Conservation (phyloP, 805 yeast species). For the Cyberlindnera bimundalis region DNA sequence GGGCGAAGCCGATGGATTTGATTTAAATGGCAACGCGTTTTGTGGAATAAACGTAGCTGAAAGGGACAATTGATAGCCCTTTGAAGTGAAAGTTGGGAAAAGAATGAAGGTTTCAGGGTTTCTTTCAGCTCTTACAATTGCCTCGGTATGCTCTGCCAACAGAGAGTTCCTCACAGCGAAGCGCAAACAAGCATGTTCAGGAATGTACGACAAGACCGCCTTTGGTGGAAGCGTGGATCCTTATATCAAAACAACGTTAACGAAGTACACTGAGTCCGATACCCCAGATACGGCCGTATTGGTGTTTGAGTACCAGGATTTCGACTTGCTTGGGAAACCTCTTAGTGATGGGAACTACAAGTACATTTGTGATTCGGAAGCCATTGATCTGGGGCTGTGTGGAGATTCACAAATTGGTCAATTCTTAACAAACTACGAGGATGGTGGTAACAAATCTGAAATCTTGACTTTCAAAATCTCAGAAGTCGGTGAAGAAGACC, state of each 20-base stretch:
- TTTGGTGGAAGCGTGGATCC: conserved; percentile 82
- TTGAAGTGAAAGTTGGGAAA: no score
- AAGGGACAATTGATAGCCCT: no score
- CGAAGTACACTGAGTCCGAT: conserved; percentile 23
- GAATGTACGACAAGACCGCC: conserved; percentile 82
- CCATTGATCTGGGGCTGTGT: conserved; percentile 60
- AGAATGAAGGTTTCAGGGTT: not conserved
- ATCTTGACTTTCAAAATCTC: conserved; percentile 55
- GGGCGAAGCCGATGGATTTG: not conserved
- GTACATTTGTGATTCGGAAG: conserved; percentile 73
- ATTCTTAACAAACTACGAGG: conserved; percentile 52
- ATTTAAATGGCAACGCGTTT: no score
- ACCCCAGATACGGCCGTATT: conserved; percentile 55
- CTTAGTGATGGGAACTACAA: conserved; percentile 42
- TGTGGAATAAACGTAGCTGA: no score
- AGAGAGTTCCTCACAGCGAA: conserved; percentile 46
- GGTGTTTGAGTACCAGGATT: conserved; percentile 81
- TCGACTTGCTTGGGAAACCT: conserved; percentile 58
- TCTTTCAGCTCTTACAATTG: not conserved
- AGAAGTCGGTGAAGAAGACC: conserved; percentile 56
- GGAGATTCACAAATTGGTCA: conserved; percentile 48
- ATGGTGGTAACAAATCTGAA: conserved; percentile 44
- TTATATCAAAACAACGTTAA: conserved; percentile 47
- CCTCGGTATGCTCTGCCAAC: conserved; percentile 27
- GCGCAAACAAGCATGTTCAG: conserved; percentile 74